Base-by-base conservation (phyloP, 1,284 basidiomycete species). In the Cryptococcus wingfieldii region DNA sequence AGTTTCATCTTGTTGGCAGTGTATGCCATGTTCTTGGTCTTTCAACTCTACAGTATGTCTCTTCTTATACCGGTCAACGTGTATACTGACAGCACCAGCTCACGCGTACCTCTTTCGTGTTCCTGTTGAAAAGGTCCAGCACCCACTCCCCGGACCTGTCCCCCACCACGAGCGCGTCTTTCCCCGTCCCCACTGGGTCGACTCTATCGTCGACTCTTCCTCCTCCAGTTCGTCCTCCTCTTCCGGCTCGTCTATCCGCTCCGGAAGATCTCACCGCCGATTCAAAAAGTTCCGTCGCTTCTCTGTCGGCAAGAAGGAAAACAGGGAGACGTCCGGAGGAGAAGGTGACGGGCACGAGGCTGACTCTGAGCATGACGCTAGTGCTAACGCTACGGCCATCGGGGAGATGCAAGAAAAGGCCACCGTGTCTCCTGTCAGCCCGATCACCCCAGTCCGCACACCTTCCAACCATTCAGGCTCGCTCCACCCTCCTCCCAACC, bases 1-100 rank as follows among this genome's bases (percentile, higher is more conserved):
- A 72, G 75, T 45, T 76, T 86, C 68, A 80, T 86, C 54, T 72
- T 86, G 8, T 79, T 86, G 37, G 70, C 82, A 48, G 81, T 84
- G 63, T 85, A 80, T 68, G 80, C 67, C 39, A 63, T 69, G 57
- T 74, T 71, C 62, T 64, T 74, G 50, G 65, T 64, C 1, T 74
- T 70, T 66, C 71, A 72, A 69, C 80, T 86, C 61, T 85, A 82
- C 74, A 84, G 83, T 62, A 43, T 57, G 67, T 67, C 13, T 2
- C 46, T 3, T 14, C 25, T 7, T n/a, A 27, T 38, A 23, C 23
- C 23, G 23, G 23, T 38, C 16, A 2, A 25, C 13, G 8, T 10
- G 41, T 16, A 25, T 27, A 34, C 6, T 28, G 13, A 47, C 46
- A 25, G 14, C 23, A 47, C 16, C 38, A 67, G 64, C 69, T 38